Evolutionary conservation across 805 yeast species (phyloP), one percentile per base, ranked within the genome.

Genomic region (Pichia sporocuriosa): DNA sequence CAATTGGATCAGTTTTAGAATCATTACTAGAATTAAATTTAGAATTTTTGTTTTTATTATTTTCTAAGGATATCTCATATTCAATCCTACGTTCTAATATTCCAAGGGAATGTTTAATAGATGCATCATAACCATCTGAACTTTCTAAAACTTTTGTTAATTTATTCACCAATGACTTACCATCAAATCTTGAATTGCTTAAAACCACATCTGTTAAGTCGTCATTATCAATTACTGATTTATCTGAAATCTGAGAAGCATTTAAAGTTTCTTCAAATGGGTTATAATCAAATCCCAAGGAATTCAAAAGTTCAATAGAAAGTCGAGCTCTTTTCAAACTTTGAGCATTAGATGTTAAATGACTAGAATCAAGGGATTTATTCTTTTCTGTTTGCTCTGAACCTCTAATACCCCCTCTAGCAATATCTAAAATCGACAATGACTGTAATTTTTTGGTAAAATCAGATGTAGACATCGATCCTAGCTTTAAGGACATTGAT

Each of bases 81-180:
- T 39, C 32, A 4, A 58, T 55, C 43, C 53, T 53, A 35, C 44
- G 43, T 43, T 57, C 63, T 24, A 57, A 46, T 11, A 54, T 55
- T 46, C 41, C 35, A 45, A 53, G 49, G 32, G 57, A 65, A 16
- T 59, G 57, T 33, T 61, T 52, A 15, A 63, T 47, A 0, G 65
- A 59, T 2, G 63, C 48, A 46, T 72, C 74, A 40, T 67, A 64
- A 40, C 70, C 60, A 4, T 68, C 51, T 16, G 48, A 37, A 12
- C 32, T 34, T 30, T 47, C 51, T 8, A 43, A 39, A 12, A 47
- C 40, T 13, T 34, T 23, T 4, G 44, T 32, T 15, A 44, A 17
- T 32, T 45, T 44, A 2, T 40, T 35, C 32, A 47, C 31, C 4
- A 42, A 32, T 15, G 34, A 32, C 20, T 37, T 32, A 12, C 45